Evolutionary conservation across 2,329 filamentous ascomycete genomes (phyloP).

Genomic region (Cercospora zeina): DNA sequence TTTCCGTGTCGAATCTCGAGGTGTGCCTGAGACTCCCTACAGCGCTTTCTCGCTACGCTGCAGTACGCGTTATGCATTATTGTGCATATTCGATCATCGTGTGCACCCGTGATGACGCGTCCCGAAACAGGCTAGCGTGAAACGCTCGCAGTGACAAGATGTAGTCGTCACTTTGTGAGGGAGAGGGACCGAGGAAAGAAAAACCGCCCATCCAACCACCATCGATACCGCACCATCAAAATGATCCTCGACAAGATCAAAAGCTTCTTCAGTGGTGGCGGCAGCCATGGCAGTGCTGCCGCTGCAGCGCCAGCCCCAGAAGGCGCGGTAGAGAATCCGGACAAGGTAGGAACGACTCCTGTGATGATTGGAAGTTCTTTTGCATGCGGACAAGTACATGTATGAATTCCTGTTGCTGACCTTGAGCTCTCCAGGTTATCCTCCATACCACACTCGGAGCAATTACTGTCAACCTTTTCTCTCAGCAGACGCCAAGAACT

Average conservation of each 20-base stretch:
- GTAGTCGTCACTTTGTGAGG: neutral
- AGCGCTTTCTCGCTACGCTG: neutral
- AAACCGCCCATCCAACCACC: neutral
- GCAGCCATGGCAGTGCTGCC: conserved; percentile 19
- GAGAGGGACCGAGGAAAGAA: no score
- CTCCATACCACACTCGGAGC: conserved; percentile 40
- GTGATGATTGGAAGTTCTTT: neutral
- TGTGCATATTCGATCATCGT: neutral
- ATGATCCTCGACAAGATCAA: conserved; percentile 27
- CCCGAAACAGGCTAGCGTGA: conserved; percentile 9
- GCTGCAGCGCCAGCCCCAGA: conserved; percentile 16
- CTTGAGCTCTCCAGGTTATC: conserved; percentile 25
- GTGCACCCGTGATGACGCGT: neutral
- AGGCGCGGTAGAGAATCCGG: conserved; percentile 13
- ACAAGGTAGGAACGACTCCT: no score
- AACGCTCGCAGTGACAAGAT: neutral
- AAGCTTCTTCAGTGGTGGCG: conserved; percentile 27
- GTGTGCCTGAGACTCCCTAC: neutral
- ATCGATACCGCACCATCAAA: neutral
- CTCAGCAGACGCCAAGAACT: conserved; percentile 36
- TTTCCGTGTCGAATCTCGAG: neutral
- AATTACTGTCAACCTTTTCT: conserved; percentile 40
- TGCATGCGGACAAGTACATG: neutral
- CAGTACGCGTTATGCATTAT: neutral
- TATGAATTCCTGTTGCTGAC: neutral